Conservation (phyloP, 768 basidiomycete species). For the Sistotremastrum suecicum region DNA sequence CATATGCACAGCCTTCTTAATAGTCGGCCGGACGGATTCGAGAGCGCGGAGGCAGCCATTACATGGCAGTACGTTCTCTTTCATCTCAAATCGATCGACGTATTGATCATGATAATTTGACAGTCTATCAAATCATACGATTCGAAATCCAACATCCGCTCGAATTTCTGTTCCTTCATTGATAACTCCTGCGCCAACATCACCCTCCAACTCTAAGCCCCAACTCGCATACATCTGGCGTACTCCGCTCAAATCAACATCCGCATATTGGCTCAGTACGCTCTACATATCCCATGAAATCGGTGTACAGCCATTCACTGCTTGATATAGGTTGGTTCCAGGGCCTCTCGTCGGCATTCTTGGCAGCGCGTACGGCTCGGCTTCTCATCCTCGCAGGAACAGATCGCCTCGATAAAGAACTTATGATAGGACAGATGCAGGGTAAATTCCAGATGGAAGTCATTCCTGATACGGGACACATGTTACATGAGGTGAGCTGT, state of each 20-base stretch:
- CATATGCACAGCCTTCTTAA: slow-evolving; percentile 85
- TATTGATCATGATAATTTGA: background rate
- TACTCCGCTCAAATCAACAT: slow-evolving; percentile 70
- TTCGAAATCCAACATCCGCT: slow-evolving; percentile 71
- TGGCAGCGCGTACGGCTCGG: slow-evolving; percentile 64
- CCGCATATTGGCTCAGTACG: slow-evolving; percentile 82
- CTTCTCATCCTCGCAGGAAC: slow-evolving; percentile 85
- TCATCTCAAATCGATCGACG: background rate
- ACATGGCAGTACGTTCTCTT: slow-evolving; percentile 79
- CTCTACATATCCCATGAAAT: slow-evolving; percentile 3
- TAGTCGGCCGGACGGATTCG: slow-evolving; percentile 75
- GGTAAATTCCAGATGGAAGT: slow-evolving; percentile 91
- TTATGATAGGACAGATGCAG: slow-evolving; percentile 97
- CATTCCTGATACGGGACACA: slow-evolving; percentile 78
- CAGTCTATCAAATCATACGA: slow-evolving; percentile 69
- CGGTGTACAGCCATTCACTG: background rate
- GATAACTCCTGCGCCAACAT: slow-evolving; percentile 29
- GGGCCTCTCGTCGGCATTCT: slow-evolving; percentile 67
- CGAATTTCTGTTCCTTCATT: slow-evolving; percentile 80
- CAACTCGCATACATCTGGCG: slow-evolving; percentile 55
- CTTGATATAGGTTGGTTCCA: slow-evolving; percentile 70
- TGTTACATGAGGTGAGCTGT: slow-evolving; percentile 73
- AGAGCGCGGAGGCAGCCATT: slow-evolving; percentile 70
- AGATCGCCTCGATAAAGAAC: slow-evolving; percentile 79
- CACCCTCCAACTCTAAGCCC: slow-evolving; percentile 18